Evolutionary conservation across 225 moss, liverwort and hornwort genomes (phyloP), one percentile per base, ranked within the genome.

Genomic region (Climacium dendroides): DNA sequence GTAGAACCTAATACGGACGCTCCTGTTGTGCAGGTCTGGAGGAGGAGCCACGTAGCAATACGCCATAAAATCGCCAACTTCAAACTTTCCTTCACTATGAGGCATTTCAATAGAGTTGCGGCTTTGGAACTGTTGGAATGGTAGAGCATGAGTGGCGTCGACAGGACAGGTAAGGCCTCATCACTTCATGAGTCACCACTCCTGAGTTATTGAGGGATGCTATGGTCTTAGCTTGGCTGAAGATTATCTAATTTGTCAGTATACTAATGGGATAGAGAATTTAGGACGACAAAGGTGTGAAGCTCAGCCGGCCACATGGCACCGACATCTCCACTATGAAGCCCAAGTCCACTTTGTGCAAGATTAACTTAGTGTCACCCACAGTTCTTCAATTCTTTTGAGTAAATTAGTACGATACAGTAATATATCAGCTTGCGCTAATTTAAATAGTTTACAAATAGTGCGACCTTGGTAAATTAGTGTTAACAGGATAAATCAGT

Each of bases 261-360:
- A 25, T 53, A 24, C 72, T 43, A 58, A 70, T 43, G 58, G 26
- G 67, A 52, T 67, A 67, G 82, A 53, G 53, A 43, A 73, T 71
- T 12, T 71, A 75, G 86, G 81, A 57, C 71, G 77, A 45, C 72
- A 72, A 58, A 50, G 83, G 65, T 77, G 83, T 50, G 74, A 78
- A 74, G 82, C 50, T 73, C 35, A 87, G 48, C 70, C 39, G 73
- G 60, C 60, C 67, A 78, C 57, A 89, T 89, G 87, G 82, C 90
- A 78, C 73, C 82, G 85, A 76, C 47, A 85, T 79, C 74, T 67
- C 73, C 79, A 89, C 53, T 82, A 90, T 89, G 89, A 92, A 87
- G 87, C 69, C 79, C 81, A 67, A 48, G 58, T 64, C 23, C 72
- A 75, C 53, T 84, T 71, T 58, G 78, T 82, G 77, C 78, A 47